Evolutionary conservation across 2,329 filamentous ascomycete genomes (phyloP), one percentile per base, ranked within the genome.

Genomic region (Sporothrix dimorphospora): DNA sequence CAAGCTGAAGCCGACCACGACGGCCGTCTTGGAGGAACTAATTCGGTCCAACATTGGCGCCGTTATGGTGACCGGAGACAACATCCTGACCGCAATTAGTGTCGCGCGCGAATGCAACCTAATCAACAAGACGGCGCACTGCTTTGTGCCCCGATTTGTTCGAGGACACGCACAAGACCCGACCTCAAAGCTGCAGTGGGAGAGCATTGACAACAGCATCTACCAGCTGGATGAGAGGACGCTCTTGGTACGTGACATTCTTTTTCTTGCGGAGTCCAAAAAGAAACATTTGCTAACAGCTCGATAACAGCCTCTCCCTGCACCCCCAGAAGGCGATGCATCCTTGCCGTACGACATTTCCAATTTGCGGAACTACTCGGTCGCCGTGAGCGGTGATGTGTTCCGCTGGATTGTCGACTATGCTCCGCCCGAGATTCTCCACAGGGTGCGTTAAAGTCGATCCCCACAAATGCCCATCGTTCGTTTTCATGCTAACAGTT

Each of bases 11-110:
- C 91, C 93, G 1, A 94, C 89, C 24, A 98, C 95, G 0, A 87
- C 92, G 1, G 87, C 87, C 1, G 92, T 98, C 45, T 89, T 99
- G 34, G 87, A 92, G 71, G 94, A 98, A 81, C 86, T 99, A 3
- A 87, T 89, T 42, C 85, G 91, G 69, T 95, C 97, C 8, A 92
- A 92, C 71, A 97, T 99, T 76, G 89, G 93, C 47, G 91, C 92
- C 38, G 90, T 97, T 69, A 99, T 99, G 96, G 97, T 97, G 74
- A 99, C 96, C 0, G 96, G 96, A 40, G 96, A 99, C 84, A 99
- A 99, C 77, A 98, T 98, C 74, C 83, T 98, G 71, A 99, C 96
- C 11, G 96, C 96, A 27, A 94, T 99, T 78, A 98, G 94, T 77
- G 96, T 99, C 71, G 95, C 94, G 3, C 88, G 94, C 77, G 94